Percentiles rank a stretch among this genome's conserved stretches.
These are phyloP conservation scores for Fusarium nanum DNA, from an alignment of 2,329 filamentous ascomycete genomes.

Conservation along the genomic window DNA sequence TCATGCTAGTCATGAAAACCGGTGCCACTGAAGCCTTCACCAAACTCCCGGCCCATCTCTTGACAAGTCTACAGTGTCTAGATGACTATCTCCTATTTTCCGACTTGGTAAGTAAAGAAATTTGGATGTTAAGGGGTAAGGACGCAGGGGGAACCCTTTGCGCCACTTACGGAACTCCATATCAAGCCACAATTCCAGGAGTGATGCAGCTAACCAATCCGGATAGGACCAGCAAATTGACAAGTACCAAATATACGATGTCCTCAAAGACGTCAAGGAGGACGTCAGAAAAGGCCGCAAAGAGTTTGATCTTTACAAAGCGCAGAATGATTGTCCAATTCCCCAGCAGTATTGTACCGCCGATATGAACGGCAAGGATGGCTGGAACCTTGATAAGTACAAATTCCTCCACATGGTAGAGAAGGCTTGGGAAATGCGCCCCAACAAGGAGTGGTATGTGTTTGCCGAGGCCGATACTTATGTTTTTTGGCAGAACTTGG, in stretches of 20 bases:
- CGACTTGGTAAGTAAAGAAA: conserved; percentile 57
- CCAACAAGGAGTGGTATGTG: conserved; percentile 67
- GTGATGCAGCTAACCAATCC: conserved; percentile 16
- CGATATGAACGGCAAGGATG: conserved; percentile 46
- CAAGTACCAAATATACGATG: conserved; percentile 57
- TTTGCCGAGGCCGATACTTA: conserved; percentile 71
- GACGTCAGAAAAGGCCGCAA: conserved; percentile 52
- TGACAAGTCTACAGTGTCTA: conserved; percentile 66
- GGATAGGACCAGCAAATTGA: conserved; percentile 62
- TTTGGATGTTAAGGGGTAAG: not conserved
- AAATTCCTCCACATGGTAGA: conserved; percentile 70
- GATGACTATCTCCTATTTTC: conserved; percentile 68
- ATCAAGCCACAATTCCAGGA: conserved; percentile 14
- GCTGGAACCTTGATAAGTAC: conserved; percentile 70
- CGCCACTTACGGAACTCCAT: conserved; percentile 1
- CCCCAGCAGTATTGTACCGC: conserved; percentile 58
- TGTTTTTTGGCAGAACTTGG: conserved; percentile 65
- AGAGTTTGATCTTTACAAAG: conserved; percentile 61
- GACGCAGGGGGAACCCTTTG: not conserved
- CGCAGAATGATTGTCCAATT: conserved; percentile 59
- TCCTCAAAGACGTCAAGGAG: conserved; percentile 53
- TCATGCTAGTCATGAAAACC: conserved; percentile 68
- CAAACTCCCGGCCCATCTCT: conserved; percentile 66
- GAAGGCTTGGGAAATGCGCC: conserved; percentile 65
- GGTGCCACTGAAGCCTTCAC: conserved; percentile 67